Percentiles rank a stretch among this genome's conserved stretches.
Evolutionary conservation across 306 rosid genomes (phyloP).

Genomic region (Prunus kanzakura): DNA sequence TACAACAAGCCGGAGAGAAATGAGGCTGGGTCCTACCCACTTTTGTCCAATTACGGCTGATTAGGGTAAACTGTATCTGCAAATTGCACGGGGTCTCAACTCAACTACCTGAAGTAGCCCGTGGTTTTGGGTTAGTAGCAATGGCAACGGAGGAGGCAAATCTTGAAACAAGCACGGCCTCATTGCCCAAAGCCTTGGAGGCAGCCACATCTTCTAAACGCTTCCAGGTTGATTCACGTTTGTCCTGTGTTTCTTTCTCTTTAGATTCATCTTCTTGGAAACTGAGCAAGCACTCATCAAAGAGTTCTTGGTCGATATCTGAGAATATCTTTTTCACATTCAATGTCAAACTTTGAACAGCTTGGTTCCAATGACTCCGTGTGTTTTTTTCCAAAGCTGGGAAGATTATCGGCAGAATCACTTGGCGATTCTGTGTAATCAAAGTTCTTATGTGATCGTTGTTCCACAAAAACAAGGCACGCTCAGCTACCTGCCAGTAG

Average conservation of each 20-base stretch:
- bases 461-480: conserved; percentile 68
- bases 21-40: conserved; percentile 8
- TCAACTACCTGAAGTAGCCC: conserved; percentile 30
- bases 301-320: conserved; percentile 51
- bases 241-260: conserved; percentile 48
- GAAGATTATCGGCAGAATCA: conserved; percentile 54
- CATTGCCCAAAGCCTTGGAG: conserved; percentile 45
- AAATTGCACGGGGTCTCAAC: conserved; percentile 24
- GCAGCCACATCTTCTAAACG: conserved; percentile 52
- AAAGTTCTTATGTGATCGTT: conserved; percentile 63
- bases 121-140: conserved; percentile 29
- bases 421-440: conserved; percentile 49
- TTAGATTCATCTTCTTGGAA: conserved; percentile 55
- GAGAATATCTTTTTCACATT: conserved; percentile 59
- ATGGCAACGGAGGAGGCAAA: conserved; percentile 42
- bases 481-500: conserved; percentile 65
- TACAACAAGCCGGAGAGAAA: conserved; percentile 8
- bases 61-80: conserved; percentile 5
- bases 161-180: conserved; percentile 46
- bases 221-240: conserved; percentile 54
- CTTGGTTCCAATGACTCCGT: conserved; percentile 60
- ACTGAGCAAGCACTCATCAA: conserved; percentile 43
- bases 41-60: conserved; percentile 3
- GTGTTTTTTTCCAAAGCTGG: conserved; percentile 61
- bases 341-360: conserved; percentile 64